phyloP scores from a whole-genome alignment of 176 grass and related monocot species.

The Pontederia paniculata region DNA sequence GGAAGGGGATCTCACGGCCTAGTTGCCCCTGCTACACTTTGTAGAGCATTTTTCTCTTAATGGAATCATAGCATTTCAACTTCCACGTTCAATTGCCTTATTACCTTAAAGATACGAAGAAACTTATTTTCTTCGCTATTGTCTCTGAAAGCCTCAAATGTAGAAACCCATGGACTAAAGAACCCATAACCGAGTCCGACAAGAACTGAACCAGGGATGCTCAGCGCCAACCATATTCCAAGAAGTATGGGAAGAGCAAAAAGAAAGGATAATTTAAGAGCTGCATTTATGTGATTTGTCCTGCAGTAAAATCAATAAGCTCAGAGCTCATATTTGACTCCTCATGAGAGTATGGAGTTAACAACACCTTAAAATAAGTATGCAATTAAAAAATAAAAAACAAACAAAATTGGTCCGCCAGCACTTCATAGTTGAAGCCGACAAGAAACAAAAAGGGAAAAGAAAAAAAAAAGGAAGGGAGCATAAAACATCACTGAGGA shows the following conservation, averaged over 20 bases:
- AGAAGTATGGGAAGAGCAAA: conserved; percentile 59
- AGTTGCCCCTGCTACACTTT: neutral
- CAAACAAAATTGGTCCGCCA: too few species aligned
- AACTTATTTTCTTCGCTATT: conserved; percentile 65
- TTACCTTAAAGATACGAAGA: conserved; percentile 63
- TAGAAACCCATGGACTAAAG: conserved; percentile 87
- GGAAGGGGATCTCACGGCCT: too few species aligned
- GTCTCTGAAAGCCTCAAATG: conserved; percentile 91
- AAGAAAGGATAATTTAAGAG: conserved; percentile 49
- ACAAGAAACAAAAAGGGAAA: too few species aligned
- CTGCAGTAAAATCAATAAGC: conserved; percentile 27
- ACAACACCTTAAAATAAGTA: neutral
- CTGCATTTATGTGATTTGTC: conserved; percentile 56
- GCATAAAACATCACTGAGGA: too few species aligned
- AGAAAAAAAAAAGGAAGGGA: too few species aligned
- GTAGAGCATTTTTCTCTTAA: neutral
- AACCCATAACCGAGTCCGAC: conserved; percentile 81
- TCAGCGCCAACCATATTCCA: conserved; percentile 58
- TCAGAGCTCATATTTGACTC: neutral
- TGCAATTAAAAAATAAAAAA: too few species aligned
- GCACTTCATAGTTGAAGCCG: too few species aligned
- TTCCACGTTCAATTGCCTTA: neutral
- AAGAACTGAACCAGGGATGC: conserved; percentile 64
- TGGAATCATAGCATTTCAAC: neutral
- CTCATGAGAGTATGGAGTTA: neutral